Evolutionary conservation across 768 basidiomycete genomes (phyloP).

Genomic region (Mycena crocata): DNA sequence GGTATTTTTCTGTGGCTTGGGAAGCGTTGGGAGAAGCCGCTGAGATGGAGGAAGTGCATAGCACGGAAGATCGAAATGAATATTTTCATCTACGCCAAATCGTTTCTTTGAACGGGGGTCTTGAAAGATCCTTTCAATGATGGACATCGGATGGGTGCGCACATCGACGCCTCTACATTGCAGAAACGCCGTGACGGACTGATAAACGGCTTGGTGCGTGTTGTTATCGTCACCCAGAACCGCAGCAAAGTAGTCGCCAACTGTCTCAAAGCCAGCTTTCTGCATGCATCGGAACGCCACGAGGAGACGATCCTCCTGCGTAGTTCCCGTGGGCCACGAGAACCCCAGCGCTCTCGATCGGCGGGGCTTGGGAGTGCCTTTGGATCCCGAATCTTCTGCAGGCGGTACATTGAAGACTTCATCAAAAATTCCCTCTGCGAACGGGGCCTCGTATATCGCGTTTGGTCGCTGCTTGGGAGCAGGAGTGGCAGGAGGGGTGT

Average conservation of each 20-base stretch:
- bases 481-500: neutral
- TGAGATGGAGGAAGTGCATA: conserved; percentile 21
- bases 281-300: conserved; percentile 15
- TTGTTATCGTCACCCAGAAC: neutral
- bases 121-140: conserved; percentile 4
- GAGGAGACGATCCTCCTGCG: conserved; percentile 8
- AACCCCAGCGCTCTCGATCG: conserved; percentile 1
- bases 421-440: conserved; percentile 5
- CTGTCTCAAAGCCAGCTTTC: conserved; percentile 12
- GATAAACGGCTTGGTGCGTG: conserved; percentile 2
- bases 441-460: neutral
- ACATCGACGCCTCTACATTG: neutral
- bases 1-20: neutral
- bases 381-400: too few relatives aligned
- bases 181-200: conserved; percentile 12
- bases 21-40: conserved; percentile 8
- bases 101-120: conserved; percentile 2
- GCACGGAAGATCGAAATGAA: conserved; percentile 7
- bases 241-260: conserved; percentile 5
- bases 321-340: neutral
- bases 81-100: neutral
- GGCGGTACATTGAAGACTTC: neutral
- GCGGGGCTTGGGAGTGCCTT: neutral
- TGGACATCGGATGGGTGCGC: conserved; percentile 7
- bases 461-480: neutral